A percentile compares a stretch with the other conserved stretches of the same genome.
These are phyloP conservation scores for Adansonia grandidieri DNA, from an alignment of 441 rosid species.

Conservation along the genomic window DNA sequence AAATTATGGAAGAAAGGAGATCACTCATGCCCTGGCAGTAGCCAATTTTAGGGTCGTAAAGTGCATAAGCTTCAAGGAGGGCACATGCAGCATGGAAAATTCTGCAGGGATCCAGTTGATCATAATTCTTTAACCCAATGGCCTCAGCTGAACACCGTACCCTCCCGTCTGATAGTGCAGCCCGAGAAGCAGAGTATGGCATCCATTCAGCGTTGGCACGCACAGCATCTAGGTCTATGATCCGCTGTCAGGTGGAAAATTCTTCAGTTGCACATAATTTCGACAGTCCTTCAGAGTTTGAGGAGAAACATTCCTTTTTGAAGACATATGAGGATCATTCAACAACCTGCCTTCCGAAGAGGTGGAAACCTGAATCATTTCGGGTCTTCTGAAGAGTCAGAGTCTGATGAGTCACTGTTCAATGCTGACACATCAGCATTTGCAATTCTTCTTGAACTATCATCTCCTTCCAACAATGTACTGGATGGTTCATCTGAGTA, in stretches of 20 bases:
- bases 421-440: slow-evolving; percentile 52
- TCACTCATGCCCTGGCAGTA: slow-evolving; percentile 98
- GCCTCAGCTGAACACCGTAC: slow-evolving; percentile 69
- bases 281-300: slow-evolving; percentile 38
- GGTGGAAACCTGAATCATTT: slow-evolving; percentile 54
- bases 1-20: slow-evolving; percentile 76
- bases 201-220: slow-evolving; percentile 90
- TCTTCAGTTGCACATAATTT: slow-evolving; percentile 51
- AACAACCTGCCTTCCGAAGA: slow-evolving; percentile 26
- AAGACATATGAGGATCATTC: slow-evolving; percentile 25
- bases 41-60: slow-evolving; percentile 87
- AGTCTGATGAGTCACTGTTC: slow-evolving; percentile 72
- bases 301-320: slow-evolving; percentile 37
- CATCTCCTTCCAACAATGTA: slow-evolving; percentile 50
- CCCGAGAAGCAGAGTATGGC: slow-evolving; percentile 56
- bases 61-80: slow-evolving; percentile 88
- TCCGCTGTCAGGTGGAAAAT: slow-evolving; percentile 87
- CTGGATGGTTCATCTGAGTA: slow-evolving; percentile 59
- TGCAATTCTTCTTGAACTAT: slow-evolving; percentile 41
- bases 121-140: slow-evolving; percentile 82
- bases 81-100: slow-evolving; percentile 90
- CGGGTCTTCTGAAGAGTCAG: slow-evolving; percentile 74
- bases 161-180: slow-evolving; percentile 58
- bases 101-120: slow-evolving; percentile 76
- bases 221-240: slow-evolving; percentile 86